These are phyloP conservation scores for Haematococcus sp. DNA, from an alignment of 139 green algal genomes.

Conservation along the genomic window DNA sequence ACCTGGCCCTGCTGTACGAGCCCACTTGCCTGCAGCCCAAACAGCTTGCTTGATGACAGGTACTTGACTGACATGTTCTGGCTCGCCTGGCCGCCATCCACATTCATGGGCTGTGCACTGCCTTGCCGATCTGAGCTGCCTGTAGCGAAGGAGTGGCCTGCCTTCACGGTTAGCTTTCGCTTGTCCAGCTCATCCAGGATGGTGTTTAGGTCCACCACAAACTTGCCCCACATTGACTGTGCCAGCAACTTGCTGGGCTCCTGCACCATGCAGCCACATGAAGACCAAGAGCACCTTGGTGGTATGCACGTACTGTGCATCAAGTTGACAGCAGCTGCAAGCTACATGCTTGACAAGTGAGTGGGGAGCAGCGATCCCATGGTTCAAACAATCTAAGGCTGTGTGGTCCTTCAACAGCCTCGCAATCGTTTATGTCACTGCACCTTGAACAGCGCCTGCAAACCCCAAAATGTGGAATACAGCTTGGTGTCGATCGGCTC, in stretches of 20 bases:
- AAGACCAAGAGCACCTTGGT: not conserved
- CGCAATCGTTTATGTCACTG: too few relatives aligned
- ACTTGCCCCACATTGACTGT: conserved; percentile 23
- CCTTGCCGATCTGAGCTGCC: not conserved
- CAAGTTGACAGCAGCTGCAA: not conserved
- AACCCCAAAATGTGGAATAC: conserved; percentile 78
- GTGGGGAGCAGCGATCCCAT: too few relatives aligned
- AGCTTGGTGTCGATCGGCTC: conserved; percentile 29
- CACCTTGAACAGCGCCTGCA: conserved; percentile 60
- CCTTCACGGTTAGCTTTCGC: conserved; percentile 8
- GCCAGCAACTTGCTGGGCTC: conserved; percentile 24
- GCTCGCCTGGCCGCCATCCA: not conserved
- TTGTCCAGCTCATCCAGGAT: conserved; percentile 27
- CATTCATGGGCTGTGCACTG: not conserved
- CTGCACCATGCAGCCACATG: conserved; percentile 11
- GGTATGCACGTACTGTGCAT: not conserved
- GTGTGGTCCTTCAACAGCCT: too few relatives aligned
- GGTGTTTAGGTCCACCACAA: conserved; percentile 10
- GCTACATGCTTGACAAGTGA: not conserved
- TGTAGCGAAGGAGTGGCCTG: not conserved
- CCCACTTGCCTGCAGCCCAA: conserved; percentile 72
- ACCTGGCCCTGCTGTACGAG: not conserved
- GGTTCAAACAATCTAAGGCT: too few relatives aligned
- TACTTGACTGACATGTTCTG: conserved; percentile 56
- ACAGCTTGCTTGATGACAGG: conserved; percentile 72